Evolutionary conservation across 2,329 filamentous ascomycete species (phyloP).

Genomic region (Xylariaceae sp.): DNA sequence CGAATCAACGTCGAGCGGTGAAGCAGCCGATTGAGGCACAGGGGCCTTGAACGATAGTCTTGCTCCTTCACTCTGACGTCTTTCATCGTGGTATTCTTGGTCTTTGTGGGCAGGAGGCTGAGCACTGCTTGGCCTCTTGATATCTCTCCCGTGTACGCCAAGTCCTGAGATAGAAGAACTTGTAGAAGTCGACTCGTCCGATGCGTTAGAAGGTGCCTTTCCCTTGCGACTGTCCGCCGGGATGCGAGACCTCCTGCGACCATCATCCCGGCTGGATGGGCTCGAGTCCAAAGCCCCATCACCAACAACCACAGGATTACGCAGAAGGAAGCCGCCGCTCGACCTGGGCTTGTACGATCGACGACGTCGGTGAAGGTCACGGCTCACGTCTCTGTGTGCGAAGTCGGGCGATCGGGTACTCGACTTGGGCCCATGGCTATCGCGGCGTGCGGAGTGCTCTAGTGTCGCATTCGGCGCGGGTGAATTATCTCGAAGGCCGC

Average conservation of each 20-base stretch:
- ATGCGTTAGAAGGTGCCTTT: slow-evolving; percentile 14
- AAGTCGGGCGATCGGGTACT: slow-evolving; percentile 10
- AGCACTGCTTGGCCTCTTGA: slow-evolving; percentile 7
- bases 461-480: neutral
- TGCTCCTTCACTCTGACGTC: slow-evolving; percentile 18
- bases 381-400: slow-evolving; percentile 10
- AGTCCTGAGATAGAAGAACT: slow-evolving; percentile 4
- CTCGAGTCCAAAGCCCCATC: slow-evolving; percentile 12
- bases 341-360: slow-evolving; percentile 36
- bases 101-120: slow-evolving; percentile 9
- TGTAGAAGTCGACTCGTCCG: slow-evolving; percentile 8
- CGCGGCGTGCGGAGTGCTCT: neutral
- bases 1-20: slow-evolving; percentile 61
- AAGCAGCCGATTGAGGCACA: slow-evolving; percentile 15
- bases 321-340: slow-evolving; percentile 44
- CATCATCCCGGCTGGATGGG: slow-evolving; percentile 20
- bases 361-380: slow-evolving; percentile 16
- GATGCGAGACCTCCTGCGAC: slow-evolving; percentile 22
- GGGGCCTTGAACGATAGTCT: slow-evolving; percentile 18
- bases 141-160: slow-evolving; percentile 10
- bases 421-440: slow-evolving; percentile 9
- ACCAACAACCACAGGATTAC: slow-evolving; percentile 30
- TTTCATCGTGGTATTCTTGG: slow-evolving; percentile 12
- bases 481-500: slow-evolving; percentile 16
- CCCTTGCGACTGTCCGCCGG: slow-evolving; percentile 21